Percentiles rank a stretch among this genome's conserved stretches.
phyloP scores from a whole-genome alignment of 2,329 filamentous ascomycete genomes.

The Botryotinia globosa region DNA sequence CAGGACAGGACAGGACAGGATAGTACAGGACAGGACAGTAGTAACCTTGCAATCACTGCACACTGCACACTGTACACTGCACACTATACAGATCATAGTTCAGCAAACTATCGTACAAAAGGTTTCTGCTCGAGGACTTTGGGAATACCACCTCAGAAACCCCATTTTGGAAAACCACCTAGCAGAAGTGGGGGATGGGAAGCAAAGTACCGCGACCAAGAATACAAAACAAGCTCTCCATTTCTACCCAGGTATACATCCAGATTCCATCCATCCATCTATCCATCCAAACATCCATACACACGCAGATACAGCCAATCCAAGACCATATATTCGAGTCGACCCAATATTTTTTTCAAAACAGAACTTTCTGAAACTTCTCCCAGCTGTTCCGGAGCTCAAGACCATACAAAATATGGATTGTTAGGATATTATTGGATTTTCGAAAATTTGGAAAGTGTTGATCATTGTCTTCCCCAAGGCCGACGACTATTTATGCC shows the following conservation, averaged over 20 bases:
- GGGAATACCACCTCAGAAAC: neutral
- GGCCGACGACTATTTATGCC: neutral
- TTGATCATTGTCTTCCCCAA: slow-evolving; percentile 10
- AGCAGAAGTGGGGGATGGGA: slow-evolving; percentile 8
- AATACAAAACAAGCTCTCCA: neutral
- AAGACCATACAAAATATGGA: neutral
- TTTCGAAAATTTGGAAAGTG: neutral
- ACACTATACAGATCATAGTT: neutral
- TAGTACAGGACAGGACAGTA: neutral
- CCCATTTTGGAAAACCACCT: neutral
- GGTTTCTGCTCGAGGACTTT: neutral
- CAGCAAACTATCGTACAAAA: neutral
- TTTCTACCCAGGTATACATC: neutral
- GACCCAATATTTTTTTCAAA: neutral
- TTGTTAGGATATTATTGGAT: neutral
- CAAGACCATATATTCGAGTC: neutral
- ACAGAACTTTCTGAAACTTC: slow-evolving; percentile 10
- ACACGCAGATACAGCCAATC: neutral
- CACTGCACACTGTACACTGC: neutral
- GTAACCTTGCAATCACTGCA: slow-evolving; percentile 10
- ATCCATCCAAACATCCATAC: neutral
- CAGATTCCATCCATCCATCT: neutral
- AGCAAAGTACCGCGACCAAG: neutral
- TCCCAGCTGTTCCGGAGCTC: neutral
- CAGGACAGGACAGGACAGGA: neutral